Percentiles rank a stretch among this genome's conserved stretches.
Evolutionary conservation across 768 basidiomycete genomes (phyloP).

Genomic region (Clavulina sp.): DNA sequence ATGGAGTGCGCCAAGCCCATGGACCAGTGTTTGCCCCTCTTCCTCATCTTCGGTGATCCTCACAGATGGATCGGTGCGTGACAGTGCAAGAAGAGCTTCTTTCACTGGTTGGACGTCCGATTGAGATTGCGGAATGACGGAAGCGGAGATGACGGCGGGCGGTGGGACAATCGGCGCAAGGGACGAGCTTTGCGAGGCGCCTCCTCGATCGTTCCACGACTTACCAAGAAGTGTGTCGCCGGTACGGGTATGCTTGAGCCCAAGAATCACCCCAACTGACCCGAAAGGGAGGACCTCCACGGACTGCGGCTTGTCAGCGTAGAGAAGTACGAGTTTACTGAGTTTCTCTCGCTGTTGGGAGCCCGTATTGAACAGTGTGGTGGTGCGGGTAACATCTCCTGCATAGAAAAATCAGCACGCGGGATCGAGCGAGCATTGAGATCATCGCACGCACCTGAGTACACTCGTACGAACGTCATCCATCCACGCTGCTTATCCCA

Average conservation of each 20-base stretch:
- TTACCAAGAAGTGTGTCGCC: constrained; percentile 65
- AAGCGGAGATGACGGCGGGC: constrained; percentile 70
- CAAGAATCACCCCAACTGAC: constrained; percentile 69
- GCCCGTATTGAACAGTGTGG: constrained; percentile 41
- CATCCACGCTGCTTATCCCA: constrained; percentile 74
- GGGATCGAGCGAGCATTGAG: not conserved
- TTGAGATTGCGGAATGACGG: constrained; percentile 64
- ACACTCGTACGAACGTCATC: constrained; percentile 86
- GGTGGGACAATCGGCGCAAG: constrained; percentile 50
- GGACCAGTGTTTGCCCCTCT: constrained; percentile 69
- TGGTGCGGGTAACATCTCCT: constrained; percentile 57
- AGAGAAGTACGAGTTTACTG: constrained; percentile 59
- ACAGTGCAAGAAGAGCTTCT: constrained; percentile 48
- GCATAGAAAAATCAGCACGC: constrained; percentile 2
- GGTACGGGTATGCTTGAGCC: constrained; percentile 67
- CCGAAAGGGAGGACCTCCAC: constrained; percentile 68
- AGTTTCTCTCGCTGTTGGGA: constrained; percentile 54
- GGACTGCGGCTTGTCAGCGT: constrained; percentile 58
- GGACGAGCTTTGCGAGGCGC: not conserved
- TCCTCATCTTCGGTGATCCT: constrained; percentile 43
- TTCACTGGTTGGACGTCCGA: constrained; percentile 64
- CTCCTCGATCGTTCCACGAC: constrained; percentile 19
- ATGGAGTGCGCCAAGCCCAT: constrained; percentile 72
- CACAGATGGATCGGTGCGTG: constrained; percentile 81
- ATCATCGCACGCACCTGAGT: constrained; percentile 46